Base-by-base conservation (phyloP, 2,329 filamentous ascomycete genomes). In the Thelonectria rubi region DNA sequence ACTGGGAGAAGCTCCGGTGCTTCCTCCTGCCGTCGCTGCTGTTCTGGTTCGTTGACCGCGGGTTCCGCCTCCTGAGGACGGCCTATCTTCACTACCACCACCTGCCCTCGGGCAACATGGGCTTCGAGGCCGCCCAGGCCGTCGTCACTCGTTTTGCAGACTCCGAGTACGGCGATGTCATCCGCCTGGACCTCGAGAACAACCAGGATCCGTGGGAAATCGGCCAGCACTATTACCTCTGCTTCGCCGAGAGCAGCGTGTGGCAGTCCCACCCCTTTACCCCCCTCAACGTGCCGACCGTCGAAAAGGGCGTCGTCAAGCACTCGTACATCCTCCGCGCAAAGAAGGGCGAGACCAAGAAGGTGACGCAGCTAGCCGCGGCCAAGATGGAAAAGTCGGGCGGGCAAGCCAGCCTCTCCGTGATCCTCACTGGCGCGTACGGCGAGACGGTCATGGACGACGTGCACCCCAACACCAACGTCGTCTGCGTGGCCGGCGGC, bases 261-360 rank as follows among this genome's bases (percentile, higher is more conserved):
- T 91, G 88, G 88, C 89, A 92, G 74, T 87, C 87, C 0, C 90
- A 92, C 69, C 90, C 90, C 0, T 90, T 92, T 70, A 91, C 88
- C 0, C 86, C 88, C 0, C 78, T 88, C 9, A 87, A 83, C 55
- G 73, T 84, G 0, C 87, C 86, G 0, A 67, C 76, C 7, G 73
- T 79, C 0, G 69, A 73, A 18, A 72, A 77, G 55, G 75, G 80
- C 0, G 65, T 71, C 2, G 79, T 84, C 10, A 75, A 77, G 40
- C 85, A 88, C 65, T 81, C 82, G 15, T 88, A 88, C 66, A 80
- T 88, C 50, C 77, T 89, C 61, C 79, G 86, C 5, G 85, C 84
- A 5, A 85, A 86, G 63, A 75, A 76, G 0, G 88, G 88, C 11
- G 86, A 89, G 73, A 90, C 88, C 0, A 81, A 77, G 61, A 83